A percentile compares a stretch with the other conserved stretches of the same genome.
Evolutionary conservation across 176 grass and related monocot species (phyloP).

Genomic region (Musa troglodytarum): DNA sequence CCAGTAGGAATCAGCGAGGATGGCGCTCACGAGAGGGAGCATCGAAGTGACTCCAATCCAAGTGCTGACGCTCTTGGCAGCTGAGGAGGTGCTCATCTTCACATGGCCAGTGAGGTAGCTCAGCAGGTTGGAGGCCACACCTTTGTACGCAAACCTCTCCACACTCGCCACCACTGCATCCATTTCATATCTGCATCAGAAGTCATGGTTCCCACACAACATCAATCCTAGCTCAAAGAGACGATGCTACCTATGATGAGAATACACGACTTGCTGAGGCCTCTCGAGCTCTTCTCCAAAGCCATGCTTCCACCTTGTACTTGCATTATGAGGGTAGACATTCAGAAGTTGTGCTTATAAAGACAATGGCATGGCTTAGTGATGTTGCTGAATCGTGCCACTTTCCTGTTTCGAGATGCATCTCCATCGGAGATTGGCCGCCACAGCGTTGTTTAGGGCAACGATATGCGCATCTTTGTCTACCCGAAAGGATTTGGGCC

Average conservation of each 20-base stretch:
- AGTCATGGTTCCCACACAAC: background rate
- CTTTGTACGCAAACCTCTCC: conserved; percentile 85
- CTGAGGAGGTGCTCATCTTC: conserved; percentile 70
- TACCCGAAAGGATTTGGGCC: too few relatives aligned
- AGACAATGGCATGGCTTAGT: background rate
- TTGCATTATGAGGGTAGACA: background rate
- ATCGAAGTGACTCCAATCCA: conserved; percentile 84
- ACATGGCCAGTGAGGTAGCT: conserved; percentile 67
- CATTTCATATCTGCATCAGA: background rate
- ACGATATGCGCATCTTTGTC: too few relatives aligned
- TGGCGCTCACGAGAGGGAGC: conserved; percentile 58
- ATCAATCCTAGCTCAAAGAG: background rate
- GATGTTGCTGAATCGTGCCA: too few relatives aligned
- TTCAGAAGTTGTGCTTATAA: background rate
- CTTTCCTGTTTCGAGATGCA: too few relatives aligned
- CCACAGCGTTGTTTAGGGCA: too few relatives aligned
- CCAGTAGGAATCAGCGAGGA: conserved; percentile 79
- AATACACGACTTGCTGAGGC: conserved; percentile 53
- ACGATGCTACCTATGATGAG: conserved; percentile 61
- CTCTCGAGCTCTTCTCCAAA: conserved; percentile 26
- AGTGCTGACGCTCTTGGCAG: conserved; percentile 62
- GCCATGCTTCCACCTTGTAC: background rate
- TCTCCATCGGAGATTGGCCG: too few relatives aligned
- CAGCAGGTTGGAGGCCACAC: conserved; percentile 81
- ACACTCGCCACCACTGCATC: conserved; percentile 70